Percentiles rank a stretch among this genome's conserved stretches.
Evolutionary conservation across 1,139 yeast genomes (phyloP).

Genomic region (Scheffersomyces segobiensis): DNA sequence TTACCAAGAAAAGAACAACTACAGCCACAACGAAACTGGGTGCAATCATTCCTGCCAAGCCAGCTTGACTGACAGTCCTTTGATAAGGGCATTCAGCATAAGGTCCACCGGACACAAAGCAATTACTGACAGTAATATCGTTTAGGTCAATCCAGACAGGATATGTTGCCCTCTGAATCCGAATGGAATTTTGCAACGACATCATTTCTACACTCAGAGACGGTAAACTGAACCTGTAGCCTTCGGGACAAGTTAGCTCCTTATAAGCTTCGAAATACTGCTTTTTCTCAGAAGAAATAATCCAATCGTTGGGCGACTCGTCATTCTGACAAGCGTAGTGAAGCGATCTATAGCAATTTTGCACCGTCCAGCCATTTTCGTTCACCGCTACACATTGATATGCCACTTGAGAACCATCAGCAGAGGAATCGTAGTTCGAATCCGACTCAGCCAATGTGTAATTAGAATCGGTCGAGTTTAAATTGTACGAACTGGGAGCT

Average conservation of each 20-base stretch:
- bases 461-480: conserved; percentile 5
- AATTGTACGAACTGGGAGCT: conserved; percentile 10
- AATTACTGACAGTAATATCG: conserved; percentile 67
- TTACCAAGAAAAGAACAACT: conserved; percentile 22
- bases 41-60: conserved; percentile 63
- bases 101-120: conserved; percentile 90
- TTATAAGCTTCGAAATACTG: conserved; percentile 54
- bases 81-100: conserved; percentile 79
- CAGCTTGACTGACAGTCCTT: conserved; percentile 50
- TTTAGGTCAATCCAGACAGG: conserved; percentile 84
- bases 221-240: conserved; percentile 60
- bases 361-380: conserved; percentile 54
- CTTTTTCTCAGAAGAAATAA: conserved; percentile 31
- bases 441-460: background rate
- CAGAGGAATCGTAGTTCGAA: conserved; percentile 7
- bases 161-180: conserved; percentile 14
- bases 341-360: conserved; percentile 59
- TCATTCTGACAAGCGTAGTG: conserved; percentile 57
- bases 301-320: conserved; percentile 49
- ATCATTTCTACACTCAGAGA: conserved; percentile 39
- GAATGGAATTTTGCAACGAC: conserved; percentile 27
- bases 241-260: conserved; percentile 47
- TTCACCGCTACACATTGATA: conserved; percentile 62
- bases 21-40: conserved; percentile 65
- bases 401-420: conserved; percentile 33